Evolutionary conservation across 371 early-diverging fungal genomes (phyloP), one percentile per base, ranked within the genome.

Genomic region (Batkoa obscura): DNA sequence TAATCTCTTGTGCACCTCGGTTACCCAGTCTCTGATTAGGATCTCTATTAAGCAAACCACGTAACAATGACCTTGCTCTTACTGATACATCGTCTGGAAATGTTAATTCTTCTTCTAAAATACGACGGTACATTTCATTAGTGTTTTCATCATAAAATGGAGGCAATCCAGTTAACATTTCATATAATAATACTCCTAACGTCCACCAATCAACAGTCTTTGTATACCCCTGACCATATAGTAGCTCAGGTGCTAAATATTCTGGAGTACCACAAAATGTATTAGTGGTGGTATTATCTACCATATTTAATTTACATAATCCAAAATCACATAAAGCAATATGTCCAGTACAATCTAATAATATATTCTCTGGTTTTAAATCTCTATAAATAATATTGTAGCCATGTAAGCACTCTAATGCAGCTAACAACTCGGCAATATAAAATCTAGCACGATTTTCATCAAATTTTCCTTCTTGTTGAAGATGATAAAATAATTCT

Each of bases 181-280:
- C 95, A 70, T 88, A 98, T 31, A 98, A 72, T 45, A 96, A 72
- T 39, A 98, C 89, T 39, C 97, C 99, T 42, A 96, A 72, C 9
- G 94, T 88, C 98, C 98, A 99, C 91, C 96, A 93, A 68, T 99
- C 99, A 3, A 92, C 94, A 1, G 77, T 71, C 65, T 86, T 90
- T 15, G 93, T 91, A 72, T 98, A 97, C 49, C 92, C 93, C 58
- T 92, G 78, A 34, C 88, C 90, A 31, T 83, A 61, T 30, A 98
- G 68, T 35, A 97, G 64, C 65, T 99, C 99, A 2, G 99, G 99
- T 5, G 99, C 98, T 65, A 99, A 84, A 67, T 93, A 99, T 68
- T 98, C 99, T 9, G 98, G 98, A 30, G 99, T 99, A 36, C 99
- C 99, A 67, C 96, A 97, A 69, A 98, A 93, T 0, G 98, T 97